Percentiles rank a stretch among this genome's conserved stretches.
Evolutionary conservation across 192 early-diverging fungal genomes (phyloP).

Genomic region (Lobosporangium transversale): DNA sequence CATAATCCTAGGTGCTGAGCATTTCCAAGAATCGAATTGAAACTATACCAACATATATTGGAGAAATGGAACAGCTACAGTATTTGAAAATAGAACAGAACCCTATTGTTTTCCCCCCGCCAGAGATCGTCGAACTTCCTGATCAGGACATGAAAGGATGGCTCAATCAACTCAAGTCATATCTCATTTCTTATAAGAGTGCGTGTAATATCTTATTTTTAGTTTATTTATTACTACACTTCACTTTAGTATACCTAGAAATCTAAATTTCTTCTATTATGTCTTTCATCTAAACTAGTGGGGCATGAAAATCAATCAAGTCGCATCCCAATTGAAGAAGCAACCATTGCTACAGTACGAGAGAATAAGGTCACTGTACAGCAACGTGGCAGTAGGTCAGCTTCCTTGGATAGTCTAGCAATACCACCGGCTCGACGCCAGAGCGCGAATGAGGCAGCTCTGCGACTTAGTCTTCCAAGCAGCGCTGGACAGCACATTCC

Average conservation of each 20-base stretch:
- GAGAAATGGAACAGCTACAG: slow-evolving; percentile 51
- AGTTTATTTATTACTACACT: neutral
- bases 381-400: slow-evolving; percentile 5
- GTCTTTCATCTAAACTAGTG: too few relatives aligned
- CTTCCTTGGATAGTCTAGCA: slow-evolving; percentile 20
- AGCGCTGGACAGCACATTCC: slow-evolving; percentile 1
- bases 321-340: neutral
- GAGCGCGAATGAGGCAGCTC: slow-evolving; percentile 35
- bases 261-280: too few relatives aligned
- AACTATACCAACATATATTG: slow-evolving; percentile 49
- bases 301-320: slow-evolving; percentile 5
- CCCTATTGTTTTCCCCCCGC: slow-evolving; percentile 49
- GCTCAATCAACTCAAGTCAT: slow-evolving; percentile 30
- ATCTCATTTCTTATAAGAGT: slow-evolving; percentile 20
- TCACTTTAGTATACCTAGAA: too few relatives aligned
- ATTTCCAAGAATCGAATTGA: slow-evolving; percentile 53
- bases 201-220: neutral
- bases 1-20: slow-evolving; percentile 36
- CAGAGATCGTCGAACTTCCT: slow-evolving; percentile 21
- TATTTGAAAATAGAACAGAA: slow-evolving; percentile 57
- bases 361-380: neutral
- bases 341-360: neutral
- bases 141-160: slow-evolving; percentile 40
- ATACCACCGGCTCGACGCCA: slow-evolving; percentile 21
- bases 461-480: slow-evolving; percentile 28